phyloP scores from a whole-genome alignment of 805 yeast genomes.

The Hanseniaspora opuntiae region DNA sequence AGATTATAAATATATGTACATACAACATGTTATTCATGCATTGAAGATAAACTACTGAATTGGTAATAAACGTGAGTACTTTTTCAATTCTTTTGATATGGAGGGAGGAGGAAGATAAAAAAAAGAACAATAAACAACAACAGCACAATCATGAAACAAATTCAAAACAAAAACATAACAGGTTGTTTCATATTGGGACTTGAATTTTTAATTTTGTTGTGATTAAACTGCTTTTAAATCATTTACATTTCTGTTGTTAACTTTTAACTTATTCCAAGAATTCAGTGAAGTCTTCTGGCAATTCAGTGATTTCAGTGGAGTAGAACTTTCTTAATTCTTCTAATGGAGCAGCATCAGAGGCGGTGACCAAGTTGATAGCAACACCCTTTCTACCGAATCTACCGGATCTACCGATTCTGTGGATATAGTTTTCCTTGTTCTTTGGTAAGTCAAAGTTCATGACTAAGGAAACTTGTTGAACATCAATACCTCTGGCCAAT shows the following conservation, averaged over 20 bases:
- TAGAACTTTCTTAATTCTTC: conserved; percentile 64
- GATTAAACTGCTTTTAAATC: conserved; percentile 2
- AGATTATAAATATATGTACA: conserved; percentile 3
- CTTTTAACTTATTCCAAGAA: conserved; percentile 16
- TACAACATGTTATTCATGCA: conserved; percentile 2
- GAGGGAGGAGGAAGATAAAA: neutral
- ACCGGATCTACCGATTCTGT: conserved; percentile 96
- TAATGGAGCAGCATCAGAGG: conserved; percentile 59
- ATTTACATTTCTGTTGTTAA: neutral
- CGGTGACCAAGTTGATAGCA: conserved; percentile 85
- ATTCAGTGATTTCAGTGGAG: conserved; percentile 59
- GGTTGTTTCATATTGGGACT: too few relatives aligned
- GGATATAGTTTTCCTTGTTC: conserved; percentile 90
- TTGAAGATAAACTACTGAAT: neutral
- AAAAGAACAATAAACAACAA: conserved; percentile 10
- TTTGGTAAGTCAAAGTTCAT: conserved; percentile 89
- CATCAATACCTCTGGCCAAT: conserved; percentile 97
- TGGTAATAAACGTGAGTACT: neutral
- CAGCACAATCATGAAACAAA: too few relatives aligned
- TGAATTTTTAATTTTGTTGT: too few relatives aligned
- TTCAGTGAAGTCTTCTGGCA: conserved; percentile 64
- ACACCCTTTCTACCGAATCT: conserved; percentile 98
- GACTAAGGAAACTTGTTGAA: conserved; percentile 91
- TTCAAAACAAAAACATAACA: too few relatives aligned
- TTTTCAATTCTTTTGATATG: neutral